Evolutionary conservation across 2,329 filamentous ascomycete species (phyloP).

Genomic region (Geosmithia putterillii): DNA sequence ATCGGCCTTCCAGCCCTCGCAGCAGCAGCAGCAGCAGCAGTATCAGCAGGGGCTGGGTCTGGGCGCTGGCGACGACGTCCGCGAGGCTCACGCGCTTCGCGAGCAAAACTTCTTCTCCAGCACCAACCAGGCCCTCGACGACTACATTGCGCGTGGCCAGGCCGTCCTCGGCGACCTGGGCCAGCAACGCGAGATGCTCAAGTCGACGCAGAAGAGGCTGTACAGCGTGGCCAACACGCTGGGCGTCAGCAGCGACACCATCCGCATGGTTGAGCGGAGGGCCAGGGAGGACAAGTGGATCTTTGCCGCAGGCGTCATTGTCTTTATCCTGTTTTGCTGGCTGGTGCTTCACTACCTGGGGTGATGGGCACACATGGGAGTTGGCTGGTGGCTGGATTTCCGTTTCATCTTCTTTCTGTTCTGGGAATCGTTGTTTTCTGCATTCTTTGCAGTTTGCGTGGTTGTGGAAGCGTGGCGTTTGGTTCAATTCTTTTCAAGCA

Average conservation of each 20-base stretch:
- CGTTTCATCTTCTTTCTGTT: not conserved
- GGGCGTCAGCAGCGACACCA: conserved; percentile 88
- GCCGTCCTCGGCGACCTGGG: conserved; percentile 82
- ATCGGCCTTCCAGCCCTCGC: not conserved
- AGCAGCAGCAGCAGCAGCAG: not conserved
- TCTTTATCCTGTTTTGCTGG: conserved; percentile 91
- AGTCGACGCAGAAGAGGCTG: conserved; percentile 80
- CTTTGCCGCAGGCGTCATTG: conserved; percentile 72
- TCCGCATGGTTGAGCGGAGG: conserved; percentile 86
- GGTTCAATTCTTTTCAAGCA: not conserved
- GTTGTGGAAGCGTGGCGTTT: not conserved
- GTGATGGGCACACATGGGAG: conserved; percentile 8
- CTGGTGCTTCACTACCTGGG: conserved; percentile 75
- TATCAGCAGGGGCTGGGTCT: conserved; percentile 20
- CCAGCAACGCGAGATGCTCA: conserved; percentile 86
- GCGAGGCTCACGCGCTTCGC: conserved; percentile 73
- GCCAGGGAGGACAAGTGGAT: conserved; percentile 98
- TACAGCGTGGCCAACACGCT: conserved; percentile 92
- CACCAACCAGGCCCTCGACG: conserved; percentile 78
- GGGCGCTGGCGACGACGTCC: conserved; percentile 48
- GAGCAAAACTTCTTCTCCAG: conserved; percentile 80
- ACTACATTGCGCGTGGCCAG: conserved; percentile 84
- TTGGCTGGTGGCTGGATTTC: too few relatives aligned
- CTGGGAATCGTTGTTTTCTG: not conserved
- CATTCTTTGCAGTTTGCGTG: too few relatives aligned